A percentile compares a stretch with the other conserved stretches of the same genome.
Conservation (phyloP, 2,329 filamentous ascomycete species). For the Penicillium decumbens region DNA sequence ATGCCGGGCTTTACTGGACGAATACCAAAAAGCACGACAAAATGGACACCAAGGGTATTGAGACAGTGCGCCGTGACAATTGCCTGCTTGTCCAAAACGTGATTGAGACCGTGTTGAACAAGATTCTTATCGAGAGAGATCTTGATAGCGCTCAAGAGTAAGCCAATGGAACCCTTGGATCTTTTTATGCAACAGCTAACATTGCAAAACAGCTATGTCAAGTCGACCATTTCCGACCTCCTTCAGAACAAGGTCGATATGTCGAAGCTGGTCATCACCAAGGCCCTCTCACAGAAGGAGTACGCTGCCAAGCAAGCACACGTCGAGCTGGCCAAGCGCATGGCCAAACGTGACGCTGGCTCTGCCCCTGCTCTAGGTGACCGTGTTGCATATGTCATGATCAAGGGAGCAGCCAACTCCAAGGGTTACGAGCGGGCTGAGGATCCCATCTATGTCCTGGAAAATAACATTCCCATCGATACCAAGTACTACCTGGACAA, state of each 20-base stretch:
- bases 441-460: slow-evolving; percentile 93
- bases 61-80: slow-evolving; percentile 95
- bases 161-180: slow-evolving; percentile 38
- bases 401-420: slow-evolving; percentile 80
- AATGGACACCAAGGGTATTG: slow-evolving; percentile 99
- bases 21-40: slow-evolving; percentile 93
- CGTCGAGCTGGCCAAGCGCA: slow-evolving; percentile 88
- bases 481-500: slow-evolving; percentile 99
- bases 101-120: slow-evolving; percentile 91
- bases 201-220: slow-evolving; percentile 68
- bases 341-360: slow-evolving; percentile 94
- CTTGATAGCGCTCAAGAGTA: slow-evolving; percentile 88
- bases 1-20: slow-evolving; percentile 97
- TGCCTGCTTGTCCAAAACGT: slow-evolving; percentile 93
- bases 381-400: slow-evolving; percentile 96
- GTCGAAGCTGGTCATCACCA: slow-evolving; percentile 98
- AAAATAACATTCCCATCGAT: slow-evolving; percentile 96
- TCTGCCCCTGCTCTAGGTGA: slow-evolving; percentile 90
- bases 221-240: slow-evolving; percentile 88
- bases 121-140: slow-evolving; percentile 92
- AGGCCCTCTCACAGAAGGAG: slow-evolving; percentile 84
- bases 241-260: slow-evolving; percentile 98
- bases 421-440: slow-evolving; percentile 98
- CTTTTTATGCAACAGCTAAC: slow-evolving; percentile 34
- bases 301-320: slow-evolving; percentile 94